Evolutionary conservation across 331 rosid genomes (phyloP), one percentile per base, ranked within the genome.

Genomic region (Spiraea crenata): DNA sequence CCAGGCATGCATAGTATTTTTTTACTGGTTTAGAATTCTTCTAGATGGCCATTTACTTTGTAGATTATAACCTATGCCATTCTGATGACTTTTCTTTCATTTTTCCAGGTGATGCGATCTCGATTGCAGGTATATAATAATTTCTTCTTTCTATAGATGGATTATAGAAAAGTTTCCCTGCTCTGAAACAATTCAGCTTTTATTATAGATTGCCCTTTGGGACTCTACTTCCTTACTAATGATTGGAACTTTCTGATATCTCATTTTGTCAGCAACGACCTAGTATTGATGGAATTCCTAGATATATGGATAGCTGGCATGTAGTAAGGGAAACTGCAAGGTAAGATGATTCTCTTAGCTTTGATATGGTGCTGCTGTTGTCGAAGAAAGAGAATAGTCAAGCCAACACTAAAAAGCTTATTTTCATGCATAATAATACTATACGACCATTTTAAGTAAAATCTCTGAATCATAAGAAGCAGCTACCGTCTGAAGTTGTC

Each of bases 231-330:
- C 49, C 59, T 69, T 40, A 31, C 25, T 31, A 4, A 20, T 65
- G 61, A 63, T 17, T 56, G 20, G 6, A 25, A 69, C 13, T 60
- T 56, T 41, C 20, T 40, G 12, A 14, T 17, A 44, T 19, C 46
- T 68, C 38, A 44, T 78, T 65, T 70, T 60, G 83, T 75, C 96
- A 93, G 99, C 98, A 92, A 92, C 84, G 95, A 48, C 98, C 96
- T 11, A 75, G 80, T 59, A 75, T 67, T 42, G 84, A 87, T 59
- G 90, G 95, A 48, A 71, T 84, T 80, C 97, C 92, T 50, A 87
- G 90, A 89, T 93, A 93, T 80, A 74, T 83, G 71, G 99, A 86
- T 79, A 91, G 90, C 71, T 87, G 88, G 88, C 99, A 91, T 76
- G 99, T 86, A 52, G 70, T 89, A 76, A 91, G 85, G 86, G 92